These are phyloP conservation scores for Rhododendron mucronatum DNA, from an alignment of 148 eudicot species.

Conservation along the genomic window DNA sequence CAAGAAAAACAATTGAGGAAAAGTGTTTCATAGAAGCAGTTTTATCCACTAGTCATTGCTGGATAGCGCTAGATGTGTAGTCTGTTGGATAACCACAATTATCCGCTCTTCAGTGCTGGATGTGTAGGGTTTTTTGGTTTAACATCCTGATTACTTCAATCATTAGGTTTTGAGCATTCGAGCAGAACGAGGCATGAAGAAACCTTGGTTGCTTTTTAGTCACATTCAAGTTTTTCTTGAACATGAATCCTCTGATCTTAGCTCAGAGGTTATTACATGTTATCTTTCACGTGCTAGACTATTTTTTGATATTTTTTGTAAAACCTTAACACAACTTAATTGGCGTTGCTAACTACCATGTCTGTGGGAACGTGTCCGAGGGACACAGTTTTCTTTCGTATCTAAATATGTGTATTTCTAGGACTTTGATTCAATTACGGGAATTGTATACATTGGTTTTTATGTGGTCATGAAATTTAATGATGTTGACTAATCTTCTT, in stretches of 20 bases:
- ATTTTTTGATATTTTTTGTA: neutral
- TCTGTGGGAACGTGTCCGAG: neutral
- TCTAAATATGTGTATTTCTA: neutral
- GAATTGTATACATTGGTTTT: neutral
- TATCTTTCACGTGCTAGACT: neutral
- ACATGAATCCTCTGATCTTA: neutral
- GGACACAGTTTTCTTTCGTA: neutral
- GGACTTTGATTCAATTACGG: neutral
- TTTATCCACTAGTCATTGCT: neutral
- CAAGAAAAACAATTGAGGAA: neutral
- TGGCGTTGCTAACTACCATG: neutral
- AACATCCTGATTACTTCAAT: neutral
- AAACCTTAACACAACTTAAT: neutral
- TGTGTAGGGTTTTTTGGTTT: neutral
- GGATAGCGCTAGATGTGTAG: neutral
- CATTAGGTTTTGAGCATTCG: neutral
- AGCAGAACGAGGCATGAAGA: neutral
- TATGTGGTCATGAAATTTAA: neutral
- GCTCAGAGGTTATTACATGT: neutral
- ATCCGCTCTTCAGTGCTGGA: neutral
- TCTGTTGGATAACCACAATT: neutral
- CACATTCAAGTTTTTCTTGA: neutral
- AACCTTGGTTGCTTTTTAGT: neutral
- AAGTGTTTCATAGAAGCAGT: neutral
- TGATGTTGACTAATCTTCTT: neutral